Evolutionary conservation across 257 asterid species (phyloP).

Genomic region (Solanum pennellii): DNA sequence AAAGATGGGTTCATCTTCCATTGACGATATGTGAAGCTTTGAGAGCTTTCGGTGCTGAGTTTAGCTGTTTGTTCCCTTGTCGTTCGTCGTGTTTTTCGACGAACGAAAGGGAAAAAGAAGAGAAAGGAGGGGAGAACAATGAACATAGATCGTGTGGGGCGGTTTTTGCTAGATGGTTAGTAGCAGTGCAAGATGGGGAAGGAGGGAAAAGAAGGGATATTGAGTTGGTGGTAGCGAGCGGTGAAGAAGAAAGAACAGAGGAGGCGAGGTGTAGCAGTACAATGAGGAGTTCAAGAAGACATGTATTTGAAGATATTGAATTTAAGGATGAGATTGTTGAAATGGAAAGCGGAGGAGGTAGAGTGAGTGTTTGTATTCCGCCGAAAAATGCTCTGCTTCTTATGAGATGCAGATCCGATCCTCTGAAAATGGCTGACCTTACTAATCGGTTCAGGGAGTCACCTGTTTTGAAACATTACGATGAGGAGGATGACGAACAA

Average conservation of each 20-base stretch:
- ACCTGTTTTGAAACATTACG: slow-evolving; percentile 8
- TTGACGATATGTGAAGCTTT: slow-evolving; percentile 79
- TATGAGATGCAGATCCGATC: slow-evolving; percentile 99
- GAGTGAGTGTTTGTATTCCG: slow-evolving; percentile 78
- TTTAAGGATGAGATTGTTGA: slow-evolving; percentile 51
- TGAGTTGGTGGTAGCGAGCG: slow-evolving; percentile 74
- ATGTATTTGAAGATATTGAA: slow-evolving; percentile 79
- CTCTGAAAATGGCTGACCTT: slow-evolving; percentile 76
- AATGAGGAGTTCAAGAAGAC: slow-evolving; percentile 55
- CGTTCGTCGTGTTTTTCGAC: slow-evolving; percentile 52
- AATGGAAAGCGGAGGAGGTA: slow-evolving; percentile 23
- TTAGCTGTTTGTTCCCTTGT: slow-evolving; percentile 82
- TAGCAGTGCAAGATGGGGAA: slow-evolving; percentile 56
- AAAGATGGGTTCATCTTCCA: slow-evolving; percentile 90
- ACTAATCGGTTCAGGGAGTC: slow-evolving; percentile 53
- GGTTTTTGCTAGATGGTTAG: slow-evolving; percentile 69
- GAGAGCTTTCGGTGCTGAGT: slow-evolving; percentile 54
- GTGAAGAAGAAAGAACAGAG: slow-evolving; percentile 30
- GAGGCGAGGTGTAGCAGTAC: slow-evolving; percentile 6
- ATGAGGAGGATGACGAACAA: slow-evolving; percentile 11
- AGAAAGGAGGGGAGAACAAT: slow-evolving; percentile 13
- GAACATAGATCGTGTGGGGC: slow-evolving; percentile 55
- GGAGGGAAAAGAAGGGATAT: slow-evolving; percentile 67
- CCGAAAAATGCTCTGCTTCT: slow-evolving; percentile 88
- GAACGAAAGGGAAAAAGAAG: slow-evolving; percentile 24